Percentiles rank a stretch among this genome's conserved stretches.
Evolutionary conservation across 2,329 filamentous ascomycete genomes (phyloP).

Genomic region (Zymoseptoria pseudotritici): DNA sequence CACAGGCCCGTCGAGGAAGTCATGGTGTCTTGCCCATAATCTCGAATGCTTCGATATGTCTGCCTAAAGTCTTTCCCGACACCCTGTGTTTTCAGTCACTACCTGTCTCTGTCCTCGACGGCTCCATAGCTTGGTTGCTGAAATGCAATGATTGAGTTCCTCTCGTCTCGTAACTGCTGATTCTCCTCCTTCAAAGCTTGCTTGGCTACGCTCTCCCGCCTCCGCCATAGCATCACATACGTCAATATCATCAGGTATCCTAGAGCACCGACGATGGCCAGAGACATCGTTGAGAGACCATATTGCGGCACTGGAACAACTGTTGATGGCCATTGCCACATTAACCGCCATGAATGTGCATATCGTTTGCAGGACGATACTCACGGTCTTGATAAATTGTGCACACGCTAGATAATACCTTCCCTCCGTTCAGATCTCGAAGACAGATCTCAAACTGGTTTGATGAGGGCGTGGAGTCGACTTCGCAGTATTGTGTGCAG

Average conservation of each 20-base stretch:
- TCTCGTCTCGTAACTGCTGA: neutral
- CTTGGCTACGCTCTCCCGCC: neutral
- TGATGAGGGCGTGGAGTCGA: neutral
- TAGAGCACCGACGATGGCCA: neutral
- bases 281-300: neutral
- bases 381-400: neutral
- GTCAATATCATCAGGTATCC: neutral
- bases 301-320: neutral
- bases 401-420: neutral
- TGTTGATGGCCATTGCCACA: neutral
- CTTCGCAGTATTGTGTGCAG: neutral
- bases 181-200: neutral
- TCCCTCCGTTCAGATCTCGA: neutral
- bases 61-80: no score
- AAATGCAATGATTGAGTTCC: neutral
- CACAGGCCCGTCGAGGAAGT: no score
- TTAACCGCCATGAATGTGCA: neutral
- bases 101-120: neutral
- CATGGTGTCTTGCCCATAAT: no score
- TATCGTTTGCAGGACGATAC: neutral
- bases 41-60: no score
- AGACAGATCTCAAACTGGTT: neutral
- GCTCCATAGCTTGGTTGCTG: neutral
- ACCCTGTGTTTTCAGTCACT: neutral
- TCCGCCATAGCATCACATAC: neutral